phyloP scores from a whole-genome alignment of 768 basidiomycete genomes.

The Suillus alpinus region DNA sequence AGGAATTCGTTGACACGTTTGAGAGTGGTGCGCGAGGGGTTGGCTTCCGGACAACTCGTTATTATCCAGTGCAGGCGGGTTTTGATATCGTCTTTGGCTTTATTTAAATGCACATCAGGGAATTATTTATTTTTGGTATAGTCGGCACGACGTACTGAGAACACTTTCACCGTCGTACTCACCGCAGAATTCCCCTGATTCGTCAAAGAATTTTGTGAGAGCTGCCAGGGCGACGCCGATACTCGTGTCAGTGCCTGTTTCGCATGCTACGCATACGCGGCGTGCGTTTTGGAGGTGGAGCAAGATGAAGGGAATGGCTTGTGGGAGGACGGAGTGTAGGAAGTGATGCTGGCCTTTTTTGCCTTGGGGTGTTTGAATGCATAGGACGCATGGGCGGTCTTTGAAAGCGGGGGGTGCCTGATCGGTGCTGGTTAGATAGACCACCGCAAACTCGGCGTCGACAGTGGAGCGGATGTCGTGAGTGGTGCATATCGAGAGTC shows the following conservation, averaged over 20 bases:
- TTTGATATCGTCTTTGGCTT: slow-evolving; percentile 62
- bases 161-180: slow-evolving; percentile 2
- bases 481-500: slow-evolving; percentile 38
- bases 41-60: slow-evolving; percentile 66
- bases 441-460: slow-evolving; percentile 10
- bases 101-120: background rate
- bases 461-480: slow-evolving; percentile 21
- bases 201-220: slow-evolving; percentile 57
- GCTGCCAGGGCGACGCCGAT: slow-evolving; percentile 63
- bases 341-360: slow-evolving; percentile 55
- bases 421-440: slow-evolving; percentile 14
- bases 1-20: slow-evolving; percentile 77
- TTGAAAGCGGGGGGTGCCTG: background rate
- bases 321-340: slow-evolving; percentile 47
- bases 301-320: slow-evolving; percentile 44
- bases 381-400: slow-evolving; percentile 12
- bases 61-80: slow-evolving; percentile 86
- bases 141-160: slow-evolving; percentile 20
- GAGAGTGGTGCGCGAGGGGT: slow-evolving; percentile 80
- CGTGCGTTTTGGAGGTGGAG: slow-evolving; percentile 34
- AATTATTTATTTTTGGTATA: background rate
- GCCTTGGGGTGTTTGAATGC: slow-evolving; percentile 35
- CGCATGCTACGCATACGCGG: slow-evolving; percentile 50
- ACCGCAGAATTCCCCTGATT: slow-evolving; percentile 38
- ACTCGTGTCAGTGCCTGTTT: slow-evolving; percentile 57